A percentile compares a stretch with the other conserved stretches of the same genome.
Conservation (phyloP, 345 rosid genomes). For the Pelargonium nanum region DNA sequence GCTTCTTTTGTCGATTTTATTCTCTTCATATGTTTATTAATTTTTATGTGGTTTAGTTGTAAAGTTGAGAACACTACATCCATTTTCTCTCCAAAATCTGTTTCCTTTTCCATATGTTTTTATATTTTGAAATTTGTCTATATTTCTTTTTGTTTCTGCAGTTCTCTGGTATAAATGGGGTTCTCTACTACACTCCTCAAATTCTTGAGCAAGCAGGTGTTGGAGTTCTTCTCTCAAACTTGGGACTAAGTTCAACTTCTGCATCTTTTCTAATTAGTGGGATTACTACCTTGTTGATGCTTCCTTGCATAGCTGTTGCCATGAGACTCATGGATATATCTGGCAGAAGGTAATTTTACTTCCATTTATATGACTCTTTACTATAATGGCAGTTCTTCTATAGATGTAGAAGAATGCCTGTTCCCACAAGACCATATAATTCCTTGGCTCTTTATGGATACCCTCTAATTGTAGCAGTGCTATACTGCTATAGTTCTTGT, state of each 20-base stretch:
- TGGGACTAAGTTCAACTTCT: conserved; percentile 67
- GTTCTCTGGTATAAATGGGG: conserved; percentile 97
- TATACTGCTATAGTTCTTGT: too few relatives aligned
- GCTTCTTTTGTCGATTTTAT: too few relatives aligned
- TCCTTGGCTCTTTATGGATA: too few relatives aligned
- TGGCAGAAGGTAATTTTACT: conserved; percentile 67
- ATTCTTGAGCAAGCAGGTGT: conserved; percentile 95
- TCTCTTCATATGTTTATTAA: too few relatives aligned
- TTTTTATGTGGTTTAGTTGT: too few relatives aligned
- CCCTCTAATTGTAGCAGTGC: too few relatives aligned
- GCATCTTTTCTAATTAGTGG: conserved; percentile 77
- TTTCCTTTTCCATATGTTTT: neutral
- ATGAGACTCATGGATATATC: conserved; percentile 92
- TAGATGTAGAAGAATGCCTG: too few relatives aligned
- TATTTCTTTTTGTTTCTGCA: conserved; percentile 18
- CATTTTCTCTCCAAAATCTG: neutral
- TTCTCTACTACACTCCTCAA: conserved; percentile 95
- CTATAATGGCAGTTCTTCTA: too few relatives aligned
- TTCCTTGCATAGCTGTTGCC: conserved; percentile 86
- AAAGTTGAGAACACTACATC: too few relatives aligned
- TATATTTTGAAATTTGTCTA: too few relatives aligned
- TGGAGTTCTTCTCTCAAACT: conserved; percentile 67
- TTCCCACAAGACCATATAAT: too few relatives aligned
- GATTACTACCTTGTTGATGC: conserved; percentile 82
- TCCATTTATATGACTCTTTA: neutral